Base-by-base conservation (phyloP, 352 stramenopile genomes). In the Globisporangium abappressorium region DNA sequence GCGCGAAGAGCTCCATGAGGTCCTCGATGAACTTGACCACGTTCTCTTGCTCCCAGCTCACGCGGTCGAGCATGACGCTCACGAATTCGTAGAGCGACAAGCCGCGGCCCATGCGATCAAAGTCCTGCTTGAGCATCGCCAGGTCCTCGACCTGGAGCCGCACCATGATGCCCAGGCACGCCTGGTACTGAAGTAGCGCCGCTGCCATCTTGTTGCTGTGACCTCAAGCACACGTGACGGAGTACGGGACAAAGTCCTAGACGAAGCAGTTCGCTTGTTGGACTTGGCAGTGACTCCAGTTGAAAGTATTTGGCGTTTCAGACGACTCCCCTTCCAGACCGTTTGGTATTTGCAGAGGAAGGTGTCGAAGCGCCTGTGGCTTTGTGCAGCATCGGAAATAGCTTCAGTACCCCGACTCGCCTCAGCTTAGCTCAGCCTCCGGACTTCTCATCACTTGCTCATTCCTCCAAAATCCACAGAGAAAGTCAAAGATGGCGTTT, bases 141-240 rank as follows among this genome's bases (percentile, higher is more conserved):
- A 94, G 49, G 64, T 91, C 85, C 49, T 91, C 82, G 2, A 94
- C 74, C 43, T 87, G 81, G 6, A 94, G 77, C 8, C 82, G 78
- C 68, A 94, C 77, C 80, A 94, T 89, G 59, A 94, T 92, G 53
- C 81, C 84, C 20, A 94, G 64, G 66, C 86, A 92, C 60, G 86
- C 84, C 62, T 91, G 82, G 54, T 90, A 92, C 72, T 94, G 83
- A 62, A 76, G 56, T 71, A 91, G 74, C 53, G 83, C 83, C 28
- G 80, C 82, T 53, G 85, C 76, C 78, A 89, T 90, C 33, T 12
- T 55, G 18, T 55, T 14, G 22, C 64, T 41, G 15, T 8, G 30
- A 47, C 28, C 15, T 61, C 30, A 6, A 1, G 14, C 2, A 2
- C 1, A 24, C 46, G 46, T 24, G 15, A 22, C 46, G 46, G 20